These are phyloP conservation scores for Mortierella sp. DNA, from an alignment of 371 early-diverging fungal genomes.

Conservation along the genomic window DNA sequence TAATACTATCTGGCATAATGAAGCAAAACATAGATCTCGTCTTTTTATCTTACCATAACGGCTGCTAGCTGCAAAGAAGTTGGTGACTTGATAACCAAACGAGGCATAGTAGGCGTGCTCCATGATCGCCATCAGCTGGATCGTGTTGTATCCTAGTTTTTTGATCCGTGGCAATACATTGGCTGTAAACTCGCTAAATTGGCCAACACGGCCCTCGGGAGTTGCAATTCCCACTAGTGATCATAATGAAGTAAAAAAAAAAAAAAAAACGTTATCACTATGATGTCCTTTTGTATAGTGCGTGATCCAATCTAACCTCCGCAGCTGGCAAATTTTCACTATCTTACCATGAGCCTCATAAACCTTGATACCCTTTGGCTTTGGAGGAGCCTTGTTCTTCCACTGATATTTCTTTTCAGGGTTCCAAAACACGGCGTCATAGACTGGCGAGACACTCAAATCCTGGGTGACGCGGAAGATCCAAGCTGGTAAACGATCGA, in stretches of 20 bases:
- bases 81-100: slow-evolving; percentile 98
- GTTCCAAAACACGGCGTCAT: slow-evolving; percentile 95
- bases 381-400: slow-evolving; percentile 77
- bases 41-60: slow-evolving; percentile 95
- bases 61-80: slow-evolving; percentile 92
- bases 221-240: slow-evolving; percentile 92
- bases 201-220: slow-evolving; percentile 83
- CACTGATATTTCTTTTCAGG: slow-evolving; percentile 81
- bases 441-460: slow-evolving; percentile 79
- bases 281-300: too few species aligned
- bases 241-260: background rate
- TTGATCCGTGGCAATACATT: slow-evolving; percentile 91
- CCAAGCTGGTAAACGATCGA: slow-evolving; percentile 94
- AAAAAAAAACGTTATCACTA: background rate
- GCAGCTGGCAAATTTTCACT: background rate
- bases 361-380: slow-evolving; percentile 76
- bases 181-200: slow-evolving; percentile 89
- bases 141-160: slow-evolving; percentile 91
- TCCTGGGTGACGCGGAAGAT: slow-evolving; percentile 90
- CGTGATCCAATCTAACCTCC: too few species aligned
- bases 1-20: too few species aligned
- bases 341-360: slow-evolving; percentile 91
- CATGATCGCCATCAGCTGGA: slow-evolving; percentile 98
- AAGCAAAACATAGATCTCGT: too few species aligned
- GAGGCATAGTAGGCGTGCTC: slow-evolving; percentile 99